Conservation (phyloP, 108 stramenopile genomes). For the Cylindrotheca fusiformis region DNA sequence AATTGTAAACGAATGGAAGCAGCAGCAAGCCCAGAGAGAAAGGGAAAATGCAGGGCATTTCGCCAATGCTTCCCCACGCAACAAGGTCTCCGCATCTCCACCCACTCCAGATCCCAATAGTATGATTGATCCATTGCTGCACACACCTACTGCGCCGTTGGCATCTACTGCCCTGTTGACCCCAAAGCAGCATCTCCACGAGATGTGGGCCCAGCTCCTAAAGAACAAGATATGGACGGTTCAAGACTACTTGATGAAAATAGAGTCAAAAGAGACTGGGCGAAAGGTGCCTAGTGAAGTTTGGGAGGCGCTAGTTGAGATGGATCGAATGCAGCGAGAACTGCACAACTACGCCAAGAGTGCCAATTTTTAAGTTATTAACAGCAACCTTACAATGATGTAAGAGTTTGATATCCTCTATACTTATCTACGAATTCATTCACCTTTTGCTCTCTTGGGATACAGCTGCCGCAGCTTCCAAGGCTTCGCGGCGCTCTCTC, state of each 20-base stretch:
- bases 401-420: too few relatives aligned
- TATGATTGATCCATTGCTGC: conserved; percentile 6
- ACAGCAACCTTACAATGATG: too few relatives aligned
- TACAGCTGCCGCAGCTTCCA: conserved; percentile 12
- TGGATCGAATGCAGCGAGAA: conserved; percentile 59
- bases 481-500: conserved; percentile 23
- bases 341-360: conserved; percentile 30
- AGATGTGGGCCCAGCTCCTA: conserved; percentile 25
- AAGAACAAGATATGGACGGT: conserved; percentile 15
- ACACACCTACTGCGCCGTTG: background rate
- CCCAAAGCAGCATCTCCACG: conserved; percentile 30
- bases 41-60: background rate
- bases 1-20: conserved; percentile 34
- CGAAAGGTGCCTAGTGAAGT: conserved; percentile 46
- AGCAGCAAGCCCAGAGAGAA: background rate
- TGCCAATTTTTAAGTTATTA: too few relatives aligned
- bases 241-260: conserved; percentile 20
- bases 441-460: background rate
- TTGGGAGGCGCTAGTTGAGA: conserved; percentile 71
- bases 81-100: background rate
- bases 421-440: too few relatives aligned
- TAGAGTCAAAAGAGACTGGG: conserved; percentile 25
- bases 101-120: background rate
- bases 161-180: conserved; percentile 5
- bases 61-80: conserved; percentile 2